These are phyloP conservation scores for Pilatotrama ljubarskyi DNA, from an alignment of 768 basidiomycete genomes.

Conservation along the genomic window DNA sequence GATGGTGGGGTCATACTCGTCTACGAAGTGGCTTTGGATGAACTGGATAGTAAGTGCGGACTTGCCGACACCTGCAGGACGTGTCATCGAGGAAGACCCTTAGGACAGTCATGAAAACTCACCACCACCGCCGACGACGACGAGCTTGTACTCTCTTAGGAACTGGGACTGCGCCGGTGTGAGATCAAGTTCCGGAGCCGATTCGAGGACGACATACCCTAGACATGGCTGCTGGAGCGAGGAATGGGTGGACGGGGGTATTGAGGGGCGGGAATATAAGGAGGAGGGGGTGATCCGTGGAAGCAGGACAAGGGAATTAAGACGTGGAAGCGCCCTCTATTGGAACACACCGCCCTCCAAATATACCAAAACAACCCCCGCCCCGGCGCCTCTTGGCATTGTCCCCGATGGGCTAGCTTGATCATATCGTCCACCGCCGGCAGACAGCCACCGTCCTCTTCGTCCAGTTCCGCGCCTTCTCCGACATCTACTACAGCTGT, in stretches of 20 bases:
- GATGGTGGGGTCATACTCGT: slow-evolving; percentile 94
- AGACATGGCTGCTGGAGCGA: slow-evolving; percentile 30
- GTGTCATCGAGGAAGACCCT: neutral
- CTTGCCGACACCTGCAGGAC: slow-evolving; percentile 64
- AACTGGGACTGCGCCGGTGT: slow-evolving; percentile 65
- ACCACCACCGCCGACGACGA: slow-evolving; percentile 98
- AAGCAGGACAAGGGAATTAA: slow-evolving; percentile 14
- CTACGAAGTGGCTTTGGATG: slow-evolving; percentile 93
- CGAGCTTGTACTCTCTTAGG: slow-evolving; percentile 96
- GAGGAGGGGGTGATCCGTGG: slow-evolving; percentile 21
- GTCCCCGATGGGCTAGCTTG: neutral
- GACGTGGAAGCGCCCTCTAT: slow-evolving; percentile 19
- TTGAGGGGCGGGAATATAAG: slow-evolving; percentile 16
- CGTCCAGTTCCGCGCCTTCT: neutral
- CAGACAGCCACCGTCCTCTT: neutral
- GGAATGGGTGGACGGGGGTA: slow-evolving; percentile 13
- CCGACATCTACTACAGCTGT: neutral
- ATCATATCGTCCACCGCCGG: neutral
- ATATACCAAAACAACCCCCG: slow-evolving; percentile 15
- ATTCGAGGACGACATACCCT: slow-evolving; percentile 28
- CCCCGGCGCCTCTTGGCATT: slow-evolving; percentile 6
- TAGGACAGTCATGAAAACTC: slow-evolving; percentile 26
- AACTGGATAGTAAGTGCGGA: slow-evolving; percentile 97
- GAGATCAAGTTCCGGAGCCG: neutral
- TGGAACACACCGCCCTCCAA: slow-evolving; percentile 11